Base-by-base conservation (phyloP, 164 flowering plant genomes). In the Berberis vulgaris region DNA sequence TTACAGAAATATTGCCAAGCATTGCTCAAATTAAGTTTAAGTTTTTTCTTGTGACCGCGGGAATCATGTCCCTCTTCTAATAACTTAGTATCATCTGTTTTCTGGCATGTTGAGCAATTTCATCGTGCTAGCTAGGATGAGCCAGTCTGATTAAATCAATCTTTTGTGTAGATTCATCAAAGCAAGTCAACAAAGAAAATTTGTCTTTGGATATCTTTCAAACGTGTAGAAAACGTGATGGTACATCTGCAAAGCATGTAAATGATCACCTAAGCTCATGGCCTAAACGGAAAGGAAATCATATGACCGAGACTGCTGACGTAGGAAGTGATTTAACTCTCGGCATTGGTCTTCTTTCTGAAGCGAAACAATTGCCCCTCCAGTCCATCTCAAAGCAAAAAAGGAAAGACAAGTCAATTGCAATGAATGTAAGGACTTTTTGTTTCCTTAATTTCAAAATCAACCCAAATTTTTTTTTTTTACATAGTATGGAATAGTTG, bases 401-500 rank as follows among this genome's bases (percentile, higher is more conserved):
- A 62, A 74, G 69, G 45, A 82, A 77, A 67, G 72, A 69, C 54
- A 83, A 77, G 70, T 59, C 69, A 13, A 13, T 70, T 49, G 65
- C 71, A 45, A 76, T 76, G 46, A 79, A 81, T 70, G 88, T 82
- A 77, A 74, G 81, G 12, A 11, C 11, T n/a, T 9, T 50, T 4
- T 10, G 41, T 26, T 52, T 3, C 13, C 26, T 26, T 26, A 26
- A 26, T 26, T 26, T 26, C 26, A 26, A 26, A 26, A 26, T 26
- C 26, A 26, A 26, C 26, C 26, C 26, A 26, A 26, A n/a, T n/a
- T n/a, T 26, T 26, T 26, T 26, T 26, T 26, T 26, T 8, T 5
- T 46, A 5, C 8, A 46, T 46, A 5, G 8, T 46, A 46, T 46
- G 49, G 49, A 46, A 5, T 5, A 46, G 5, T 46, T 46, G 49